These are phyloP conservation scores for Alternaria postmessia DNA, from an alignment of 2,329 filamentous ascomycete species.

Conservation along the genomic window DNA sequence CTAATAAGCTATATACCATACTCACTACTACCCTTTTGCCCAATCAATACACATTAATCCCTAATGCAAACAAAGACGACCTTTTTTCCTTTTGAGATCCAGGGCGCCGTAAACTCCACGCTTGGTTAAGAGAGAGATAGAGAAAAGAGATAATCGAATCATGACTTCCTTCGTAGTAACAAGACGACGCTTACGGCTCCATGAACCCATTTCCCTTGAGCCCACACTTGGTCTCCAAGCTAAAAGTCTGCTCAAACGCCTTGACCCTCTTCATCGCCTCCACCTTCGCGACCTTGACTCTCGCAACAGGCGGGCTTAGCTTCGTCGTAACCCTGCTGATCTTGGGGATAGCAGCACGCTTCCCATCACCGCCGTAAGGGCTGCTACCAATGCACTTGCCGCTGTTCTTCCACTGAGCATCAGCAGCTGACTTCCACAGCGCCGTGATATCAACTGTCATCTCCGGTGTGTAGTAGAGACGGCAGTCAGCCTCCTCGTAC, in stretches of 20 bases:
- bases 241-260: conserved; percentile 39
- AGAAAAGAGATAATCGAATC: neutral
- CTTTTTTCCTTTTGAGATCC: neutral
- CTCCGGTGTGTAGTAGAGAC: conserved; percentile 52
- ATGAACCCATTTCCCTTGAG: conserved; percentile 46
- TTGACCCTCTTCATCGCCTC: conserved; percentile 30
- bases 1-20: neutral
- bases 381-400: conserved; percentile 43
- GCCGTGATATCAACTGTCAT: conserved; percentile 51
- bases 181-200: conserved; percentile 32
- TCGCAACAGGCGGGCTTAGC: conserved; percentile 26
- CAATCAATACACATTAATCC: neutral
- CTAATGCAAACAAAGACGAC: neutral
- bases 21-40: neutral
- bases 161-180: neutral
- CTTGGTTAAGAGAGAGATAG: neutral
- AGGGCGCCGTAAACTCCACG: neutral
- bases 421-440: conserved; percentile 51
- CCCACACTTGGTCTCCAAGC: conserved; percentile 40
- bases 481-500: conserved; percentile 52
- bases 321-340: conserved; percentile 32
- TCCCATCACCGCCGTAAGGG: conserved; percentile 24
- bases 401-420: conserved; percentile 45
- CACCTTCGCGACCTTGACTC: conserved; percentile 23
- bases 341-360: conserved; percentile 21